Evolutionary conservation across 495 filamentous ascomycete species (phyloP), one percentile per base, ranked within the genome.

Genomic region (Neurospora sp.): DNA sequence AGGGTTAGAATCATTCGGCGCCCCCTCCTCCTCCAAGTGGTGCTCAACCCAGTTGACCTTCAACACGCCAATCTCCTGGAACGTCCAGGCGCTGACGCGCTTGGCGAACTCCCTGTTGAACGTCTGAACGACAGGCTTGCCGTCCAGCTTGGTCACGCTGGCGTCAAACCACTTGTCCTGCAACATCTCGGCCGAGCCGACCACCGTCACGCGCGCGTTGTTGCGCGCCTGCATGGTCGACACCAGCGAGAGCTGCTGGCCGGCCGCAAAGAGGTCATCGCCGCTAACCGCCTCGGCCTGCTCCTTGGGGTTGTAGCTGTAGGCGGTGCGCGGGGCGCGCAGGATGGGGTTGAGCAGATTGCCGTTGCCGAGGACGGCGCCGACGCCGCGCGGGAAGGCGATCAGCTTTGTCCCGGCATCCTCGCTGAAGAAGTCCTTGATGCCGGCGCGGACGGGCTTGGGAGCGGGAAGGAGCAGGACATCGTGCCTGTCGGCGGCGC

Each of bases 241-340:
- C 12, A 96, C 89, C 16, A 98, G 86, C 69, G 89, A 87, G 73
- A 99, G 84, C 85, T 98, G 96, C 73, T 86, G 83, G 69, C 96
- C 96, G 72, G 90, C 91, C 37, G 90, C 93, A 82, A 94, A 95
- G 72, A 93, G 91, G 72, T 97, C 95, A 66, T 88, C 86, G 3
- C 42, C 18, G 3, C 5, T 44, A 35, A 92, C 84, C 16, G 84
- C 81, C 62, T 91, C 90, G 40, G 84, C 79, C 74, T 97, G 93
- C 73, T 98, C 94, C 86, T 96, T 96, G 40, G 94, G 92, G 83
- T 96, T 97, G 86, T 97, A 98, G 78, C 88, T 91, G 84, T 99
- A 99, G 77, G 94, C 91, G 40, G 94, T 96, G 75, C 84, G 83
- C 39, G 92, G 90, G 75, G 93, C 95, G 75, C 89, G 88, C 71